Base-by-base conservation (phyloP, 1,139 yeast species). In the Geotrichum candidum region DNA sequence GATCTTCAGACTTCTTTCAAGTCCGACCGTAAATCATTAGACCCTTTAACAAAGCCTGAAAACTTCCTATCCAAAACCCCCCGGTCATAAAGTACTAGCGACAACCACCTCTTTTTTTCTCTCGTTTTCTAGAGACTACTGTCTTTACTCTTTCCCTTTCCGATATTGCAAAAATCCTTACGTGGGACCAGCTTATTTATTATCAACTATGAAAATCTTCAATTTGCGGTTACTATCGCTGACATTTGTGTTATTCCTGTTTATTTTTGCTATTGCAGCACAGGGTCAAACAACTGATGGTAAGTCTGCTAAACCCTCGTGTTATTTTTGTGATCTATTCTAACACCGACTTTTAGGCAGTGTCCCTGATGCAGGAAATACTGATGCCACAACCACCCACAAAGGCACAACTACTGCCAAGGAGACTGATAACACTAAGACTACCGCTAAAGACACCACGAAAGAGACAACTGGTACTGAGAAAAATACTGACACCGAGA, bases 341-440 rank as follows among this genome's bases (percentile, higher is more conserved):
- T 29, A 33, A 23, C 55, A 22, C 7, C 25, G 7, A 9, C 13
- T 22, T 23, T 29, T 29, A 13, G 54, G 35, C 6, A 33, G n/a
- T 25, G 51, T 53, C 22, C 53, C 60, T n/a, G 60, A 57, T 38
- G 60, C 27, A 6, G 57, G 56, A 51, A 46, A 27, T 33, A 48
- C 55, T 4, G 51, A 46, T n/a, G 31, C 35, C 18, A 48, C 53
- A 6, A 38, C 54, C 10, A 55, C 41, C 11, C 13, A 11, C 27
- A 58, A 38, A 60, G 59, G 56, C 52, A 60, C 45, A 59, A 60
- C 59, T 45, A 54, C 60, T 38, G 51, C 56, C 46, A 57, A 23
- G n/a, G 41, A 38, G 33, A 51, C 59, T 31, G 41, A 1, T 5
- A 41, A 22, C 18, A 46, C 46, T 10, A 45, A 38, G 15, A 56